phyloP scores from a whole-genome alignment of 179 eudicot species.

The Heliamphora ciliata region DNA sequence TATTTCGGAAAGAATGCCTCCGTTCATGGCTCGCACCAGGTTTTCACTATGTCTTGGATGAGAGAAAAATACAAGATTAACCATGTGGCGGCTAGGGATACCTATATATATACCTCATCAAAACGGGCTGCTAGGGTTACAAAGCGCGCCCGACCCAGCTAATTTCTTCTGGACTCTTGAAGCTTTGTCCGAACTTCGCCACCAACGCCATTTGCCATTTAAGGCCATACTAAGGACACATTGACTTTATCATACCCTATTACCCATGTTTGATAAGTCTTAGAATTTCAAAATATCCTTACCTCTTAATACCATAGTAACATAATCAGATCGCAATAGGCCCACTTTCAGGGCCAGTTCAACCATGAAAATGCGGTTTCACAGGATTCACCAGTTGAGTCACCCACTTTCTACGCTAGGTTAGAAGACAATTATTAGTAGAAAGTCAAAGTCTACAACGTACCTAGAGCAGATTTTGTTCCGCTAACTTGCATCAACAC shows the following conservation, averaged over 20 bases:
- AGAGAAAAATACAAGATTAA: no score
- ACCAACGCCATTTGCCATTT: no score
- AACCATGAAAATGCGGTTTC: not conserved
- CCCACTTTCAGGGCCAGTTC: conserved; percentile 5
- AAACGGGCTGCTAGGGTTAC: no score
- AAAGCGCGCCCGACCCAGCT: no score
- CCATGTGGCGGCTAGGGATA: no score
- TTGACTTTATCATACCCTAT: not conserved
- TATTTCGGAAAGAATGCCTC: no score
- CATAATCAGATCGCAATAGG: not conserved
- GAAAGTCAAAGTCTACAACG: not conserved
- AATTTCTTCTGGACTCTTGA: not conserved
- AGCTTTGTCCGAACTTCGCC: not conserved
- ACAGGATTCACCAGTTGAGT: not conserved
- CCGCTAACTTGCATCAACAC: not conserved
- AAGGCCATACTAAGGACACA: not conserved
- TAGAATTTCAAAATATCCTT: not conserved
- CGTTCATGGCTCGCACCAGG: no score
- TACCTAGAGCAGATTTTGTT: not conserved
- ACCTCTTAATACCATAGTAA: not conserved
- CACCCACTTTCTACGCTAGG: not conserved
- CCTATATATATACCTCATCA: no score
- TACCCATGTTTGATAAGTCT: not conserved
- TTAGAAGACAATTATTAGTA: not conserved
- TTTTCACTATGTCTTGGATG: no score